A percentile compares a stretch with the other conserved stretches of the same genome.
Evolutionary conservation across 2,329 filamentous ascomycete genomes (phyloP).

Genomic region (Fusarium subglutinans): DNA sequence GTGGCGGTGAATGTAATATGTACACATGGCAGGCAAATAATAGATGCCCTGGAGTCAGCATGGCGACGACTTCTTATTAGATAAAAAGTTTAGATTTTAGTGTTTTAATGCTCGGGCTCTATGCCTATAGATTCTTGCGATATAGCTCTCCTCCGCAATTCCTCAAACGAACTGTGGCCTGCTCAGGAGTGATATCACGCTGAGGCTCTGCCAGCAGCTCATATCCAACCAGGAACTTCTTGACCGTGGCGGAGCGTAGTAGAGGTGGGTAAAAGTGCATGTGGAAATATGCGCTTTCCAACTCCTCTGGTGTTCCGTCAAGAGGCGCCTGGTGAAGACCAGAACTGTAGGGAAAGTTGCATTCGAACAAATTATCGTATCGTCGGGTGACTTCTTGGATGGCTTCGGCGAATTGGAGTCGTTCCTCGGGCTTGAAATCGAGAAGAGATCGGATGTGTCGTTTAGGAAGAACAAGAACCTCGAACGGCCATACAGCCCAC

Average conservation of each 20-base stretch:
- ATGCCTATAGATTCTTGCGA: conserved; percentile 62
- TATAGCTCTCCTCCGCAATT: conserved; percentile 85
- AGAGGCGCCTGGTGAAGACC: conserved; percentile 96
- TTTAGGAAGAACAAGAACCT: conserved; percentile 89
- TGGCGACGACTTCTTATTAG: conserved; percentile 4
- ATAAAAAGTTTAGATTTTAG: conserved; percentile 17
- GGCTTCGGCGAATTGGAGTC: conserved; percentile 78
- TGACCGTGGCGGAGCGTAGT: conserved; percentile 89
- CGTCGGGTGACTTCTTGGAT: conserved; percentile 88
- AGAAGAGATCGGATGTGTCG: conserved; percentile 85
- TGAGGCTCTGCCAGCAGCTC: conserved; percentile 98
- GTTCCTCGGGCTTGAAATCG: conserved; percentile 79
- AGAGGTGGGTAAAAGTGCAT: conserved; percentile 98
- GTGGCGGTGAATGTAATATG: neutral
- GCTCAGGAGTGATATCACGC: conserved; percentile 96
- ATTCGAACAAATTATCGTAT: conserved; percentile 98
- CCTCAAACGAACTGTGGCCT: conserved; percentile 82
- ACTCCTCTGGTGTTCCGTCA: conserved; percentile 80
- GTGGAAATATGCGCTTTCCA: conserved; percentile 90
- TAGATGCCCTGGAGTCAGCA: neutral
- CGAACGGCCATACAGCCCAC: conserved; percentile 98
- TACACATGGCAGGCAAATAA: neutral
- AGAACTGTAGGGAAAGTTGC: conserved; percentile 95
- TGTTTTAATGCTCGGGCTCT: neutral
- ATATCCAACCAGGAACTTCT: conserved; percentile 96